Percentiles rank a stretch among this genome's conserved stretches.
phyloP scores from a whole-genome alignment of 192 early-diverging fungal genomes.

The Podila epicladia region DNA sequence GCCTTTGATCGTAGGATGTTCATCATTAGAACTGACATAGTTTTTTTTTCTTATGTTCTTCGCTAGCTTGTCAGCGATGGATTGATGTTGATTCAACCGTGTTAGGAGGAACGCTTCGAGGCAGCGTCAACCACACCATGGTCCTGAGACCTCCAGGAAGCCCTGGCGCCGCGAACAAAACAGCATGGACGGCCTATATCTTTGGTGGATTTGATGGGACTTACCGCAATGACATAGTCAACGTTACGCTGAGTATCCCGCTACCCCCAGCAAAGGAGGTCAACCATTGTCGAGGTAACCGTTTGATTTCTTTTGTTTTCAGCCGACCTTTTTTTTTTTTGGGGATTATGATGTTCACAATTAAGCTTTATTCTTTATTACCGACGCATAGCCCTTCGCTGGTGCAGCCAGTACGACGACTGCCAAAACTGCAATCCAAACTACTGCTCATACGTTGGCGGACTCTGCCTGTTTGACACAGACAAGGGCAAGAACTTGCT shows the following conservation, averaged over 20 bases:
- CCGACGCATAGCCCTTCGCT: slow-evolving; percentile 30
- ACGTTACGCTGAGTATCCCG: slow-evolving; percentile 13
- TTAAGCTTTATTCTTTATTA: background rate
- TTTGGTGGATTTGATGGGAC: slow-evolving; percentile 46
- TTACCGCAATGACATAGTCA: slow-evolving; percentile 18
- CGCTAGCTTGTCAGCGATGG: slow-evolving; percentile 42
- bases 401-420: slow-evolving; percentile 50
- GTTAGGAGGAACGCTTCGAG: background rate
- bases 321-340: background rate
- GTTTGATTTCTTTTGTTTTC: background rate
- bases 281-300: slow-evolving; percentile 45
- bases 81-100: slow-evolving; percentile 7
- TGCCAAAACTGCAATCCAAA: slow-evolving; percentile 36
- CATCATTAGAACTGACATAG: background rate
- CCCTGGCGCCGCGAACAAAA: slow-evolving; percentile 33
- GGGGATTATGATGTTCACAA: too few species aligned
- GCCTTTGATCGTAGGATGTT: background rate
- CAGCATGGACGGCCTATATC: slow-evolving; percentile 33
- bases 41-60: background rate
- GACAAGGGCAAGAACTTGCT: slow-evolving; percentile 42
- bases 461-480: slow-evolving; percentile 51
- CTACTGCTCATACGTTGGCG: slow-evolving; percentile 47
- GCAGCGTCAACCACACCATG: slow-evolving; percentile 47
- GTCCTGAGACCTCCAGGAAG: slow-evolving; percentile 38
- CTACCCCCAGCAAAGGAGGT: background rate